phyloP scores from a whole-genome alignment of 306 rosid genomes.

The Cercis canadensis region DNA sequence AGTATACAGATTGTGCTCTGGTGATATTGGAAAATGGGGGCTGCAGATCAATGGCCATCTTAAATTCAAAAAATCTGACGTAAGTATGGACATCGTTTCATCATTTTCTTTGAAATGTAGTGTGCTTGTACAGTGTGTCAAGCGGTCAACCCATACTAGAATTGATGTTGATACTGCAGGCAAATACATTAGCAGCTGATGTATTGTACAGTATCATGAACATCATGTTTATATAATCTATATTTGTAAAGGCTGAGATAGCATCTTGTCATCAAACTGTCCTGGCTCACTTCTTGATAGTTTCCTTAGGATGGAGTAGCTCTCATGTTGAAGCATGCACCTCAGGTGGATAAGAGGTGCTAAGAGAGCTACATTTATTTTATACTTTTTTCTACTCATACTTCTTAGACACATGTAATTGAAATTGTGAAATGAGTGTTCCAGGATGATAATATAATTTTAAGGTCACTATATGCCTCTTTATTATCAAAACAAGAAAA shows the following conservation, averaged over 20 bases:
- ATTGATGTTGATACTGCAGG: conserved; percentile 23
- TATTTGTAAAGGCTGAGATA: not conserved
- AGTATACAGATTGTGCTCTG: conserved; percentile 93
- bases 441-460: conserved; percentile 2
- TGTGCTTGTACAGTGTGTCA: not conserved
- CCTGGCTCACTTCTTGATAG: conserved; percentile 18
- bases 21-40: conserved; percentile 97
- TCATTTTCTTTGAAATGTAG: conserved; percentile 13
- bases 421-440: not conserved
- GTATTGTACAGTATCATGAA: conserved; percentile 18
- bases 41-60: conserved; percentile 83
- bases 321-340: conserved; percentile 26
- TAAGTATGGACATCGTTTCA: conserved; percentile 49
- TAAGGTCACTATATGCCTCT: not conserved
- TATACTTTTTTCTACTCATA: not conserved
- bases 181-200: conserved; percentile 27
- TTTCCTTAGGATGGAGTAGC: conserved; percentile 2
- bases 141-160: conserved; percentile 13
- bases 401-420: not conserved
- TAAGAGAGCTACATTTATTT: not conserved
- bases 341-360: conserved; percentile 7
- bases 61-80: conserved; percentile 86
- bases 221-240: conserved; percentile 3
- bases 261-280: not conserved
- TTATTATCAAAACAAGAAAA: no score